Percentiles rank a stretch among this genome's conserved stretches.
phyloP scores from a whole-genome alignment of 768 basidiomycete species.

The Termitomyces bulborhizus region DNA sequence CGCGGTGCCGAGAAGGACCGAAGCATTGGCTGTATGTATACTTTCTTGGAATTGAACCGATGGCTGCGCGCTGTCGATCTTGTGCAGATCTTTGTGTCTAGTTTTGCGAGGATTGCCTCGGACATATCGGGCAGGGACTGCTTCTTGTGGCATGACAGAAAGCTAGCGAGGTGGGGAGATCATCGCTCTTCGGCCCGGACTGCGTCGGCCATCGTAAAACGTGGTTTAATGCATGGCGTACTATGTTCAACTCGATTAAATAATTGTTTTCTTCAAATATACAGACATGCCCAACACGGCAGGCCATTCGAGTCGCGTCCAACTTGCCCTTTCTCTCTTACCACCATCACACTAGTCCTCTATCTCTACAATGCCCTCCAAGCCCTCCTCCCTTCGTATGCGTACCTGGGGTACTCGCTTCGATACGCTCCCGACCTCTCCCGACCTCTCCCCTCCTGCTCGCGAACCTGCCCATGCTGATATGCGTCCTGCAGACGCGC shows the following conservation, averaged over 20 bases:
- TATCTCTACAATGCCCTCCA: constrained; percentile 34
- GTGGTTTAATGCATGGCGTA: constrained; percentile 19
- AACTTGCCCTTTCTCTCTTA: constrained; percentile 3
- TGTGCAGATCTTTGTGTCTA: not conserved
- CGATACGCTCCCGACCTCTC: constrained; percentile 52
- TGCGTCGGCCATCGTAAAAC: constrained; percentile 40
- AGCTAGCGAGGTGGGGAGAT: constrained; percentile 25
- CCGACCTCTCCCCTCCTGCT: constrained; percentile 33
- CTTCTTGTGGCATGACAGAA: constrained; percentile 42
- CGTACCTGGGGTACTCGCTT: constrained; percentile 71
- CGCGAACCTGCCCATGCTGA: constrained; percentile 12
- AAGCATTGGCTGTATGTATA: no score
- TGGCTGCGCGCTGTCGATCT: constrained; percentile 3
- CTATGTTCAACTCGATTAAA: constrained; percentile 8
- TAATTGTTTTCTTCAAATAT: constrained; percentile 10
- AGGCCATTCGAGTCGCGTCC: constrained; percentile 5
- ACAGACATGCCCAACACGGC: constrained; percentile 1
- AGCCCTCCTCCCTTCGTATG: constrained; percentile 26
- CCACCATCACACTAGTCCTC: constrained; percentile 12
- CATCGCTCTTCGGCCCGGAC: constrained; percentile 26
- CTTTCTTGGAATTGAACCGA: no score
- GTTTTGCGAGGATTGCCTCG: not conserved
- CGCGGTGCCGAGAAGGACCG: not conserved
- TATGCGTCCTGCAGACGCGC: constrained; percentile 11
- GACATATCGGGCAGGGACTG: not conserved